Conservation (phyloP, 73 alveolate genomes). For the Tetrahymena borealis region DNA sequence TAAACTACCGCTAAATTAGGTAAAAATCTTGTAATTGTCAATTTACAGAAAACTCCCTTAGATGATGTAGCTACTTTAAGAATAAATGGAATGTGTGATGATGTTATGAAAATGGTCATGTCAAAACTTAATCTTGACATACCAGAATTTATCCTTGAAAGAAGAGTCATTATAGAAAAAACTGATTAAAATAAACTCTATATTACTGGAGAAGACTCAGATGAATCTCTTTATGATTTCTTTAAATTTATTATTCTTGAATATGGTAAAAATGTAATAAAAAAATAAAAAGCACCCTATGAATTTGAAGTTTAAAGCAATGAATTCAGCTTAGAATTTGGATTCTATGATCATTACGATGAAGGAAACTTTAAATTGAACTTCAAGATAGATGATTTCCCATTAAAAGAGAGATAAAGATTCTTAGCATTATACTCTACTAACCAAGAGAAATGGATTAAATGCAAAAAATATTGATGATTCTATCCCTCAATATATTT, state of each 20-base stretch:
- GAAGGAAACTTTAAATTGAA: background rate
- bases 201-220: background rate
- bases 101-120: background rate
- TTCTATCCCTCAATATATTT: no score
- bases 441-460: background rate
- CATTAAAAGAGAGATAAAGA: background rate
- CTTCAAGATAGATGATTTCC: background rate
- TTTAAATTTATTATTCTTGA: background rate
- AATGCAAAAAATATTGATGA: background rate
- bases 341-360: background rate
- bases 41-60: background rate
- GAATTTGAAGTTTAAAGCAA: background rate
- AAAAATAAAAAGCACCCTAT: background rate
- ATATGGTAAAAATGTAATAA: background rate
- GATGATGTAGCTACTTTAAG: background rate
- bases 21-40: background rate
- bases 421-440: background rate
- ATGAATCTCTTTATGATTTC: background rate
- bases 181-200: background rate
- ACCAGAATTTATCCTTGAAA: background rate
- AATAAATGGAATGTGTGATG: background rate
- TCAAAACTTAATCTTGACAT: background rate
- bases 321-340: background rate
- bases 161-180: background rate
- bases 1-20: slow-evolving; percentile 50